These are phyloP conservation scores for Phytophthora gonapodyides DNA, from an alignment of 352 stramenopile species.

Conservation along the genomic window DNA sequence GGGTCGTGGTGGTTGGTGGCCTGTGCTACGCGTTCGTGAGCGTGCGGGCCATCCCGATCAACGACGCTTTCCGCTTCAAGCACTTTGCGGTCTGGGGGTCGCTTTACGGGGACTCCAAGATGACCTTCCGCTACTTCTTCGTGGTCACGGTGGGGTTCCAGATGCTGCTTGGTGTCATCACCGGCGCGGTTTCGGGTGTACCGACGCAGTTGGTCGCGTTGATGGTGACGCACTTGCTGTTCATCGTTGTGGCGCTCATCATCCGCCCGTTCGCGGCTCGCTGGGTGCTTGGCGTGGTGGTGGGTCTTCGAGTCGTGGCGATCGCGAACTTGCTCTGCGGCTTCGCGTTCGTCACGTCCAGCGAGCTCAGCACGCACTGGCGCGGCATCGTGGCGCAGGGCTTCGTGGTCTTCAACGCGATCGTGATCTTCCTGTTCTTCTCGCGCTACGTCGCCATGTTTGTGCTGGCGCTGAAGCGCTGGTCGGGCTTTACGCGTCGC, in stretches of 20 bases:
- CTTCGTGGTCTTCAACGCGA: slow-evolving; percentile 65
- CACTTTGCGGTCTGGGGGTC: slow-evolving; percentile 37
- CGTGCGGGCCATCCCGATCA: slow-evolving; percentile 43
- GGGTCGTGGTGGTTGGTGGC: slow-evolving; percentile 48
- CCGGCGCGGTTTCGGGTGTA: slow-evolving; percentile 48
- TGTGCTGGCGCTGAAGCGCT: slow-evolving; percentile 51
- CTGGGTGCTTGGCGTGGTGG: slow-evolving; percentile 42
- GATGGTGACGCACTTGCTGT: slow-evolving; percentile 56
- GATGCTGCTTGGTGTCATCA: slow-evolving; percentile 50
- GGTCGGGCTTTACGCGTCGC: slow-evolving; percentile 40
- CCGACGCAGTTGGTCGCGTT: slow-evolving; percentile 58
- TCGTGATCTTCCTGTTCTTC: slow-evolving; percentile 62
- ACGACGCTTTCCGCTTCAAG: slow-evolving; percentile 50
- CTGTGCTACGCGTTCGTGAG: slow-evolving; percentile 48
- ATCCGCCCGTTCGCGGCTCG: slow-evolving; percentile 54
- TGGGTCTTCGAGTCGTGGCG: slow-evolving; percentile 44
- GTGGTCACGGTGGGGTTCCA: slow-evolving; percentile 55
- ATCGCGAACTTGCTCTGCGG: slow-evolving; percentile 60
- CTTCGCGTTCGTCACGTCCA: slow-evolving; percentile 64
- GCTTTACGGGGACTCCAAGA: slow-evolving; percentile 23
- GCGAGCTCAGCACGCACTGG: slow-evolving; percentile 37
- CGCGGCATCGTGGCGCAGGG: slow-evolving; percentile 50
- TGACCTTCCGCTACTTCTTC: slow-evolving; percentile 68
- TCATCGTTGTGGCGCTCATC: slow-evolving; percentile 51
- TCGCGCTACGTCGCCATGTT: slow-evolving; percentile 65